phyloP scores from a whole-genome alignment of 164 flowering plant genomes.

The Aristolochia californica region DNA sequence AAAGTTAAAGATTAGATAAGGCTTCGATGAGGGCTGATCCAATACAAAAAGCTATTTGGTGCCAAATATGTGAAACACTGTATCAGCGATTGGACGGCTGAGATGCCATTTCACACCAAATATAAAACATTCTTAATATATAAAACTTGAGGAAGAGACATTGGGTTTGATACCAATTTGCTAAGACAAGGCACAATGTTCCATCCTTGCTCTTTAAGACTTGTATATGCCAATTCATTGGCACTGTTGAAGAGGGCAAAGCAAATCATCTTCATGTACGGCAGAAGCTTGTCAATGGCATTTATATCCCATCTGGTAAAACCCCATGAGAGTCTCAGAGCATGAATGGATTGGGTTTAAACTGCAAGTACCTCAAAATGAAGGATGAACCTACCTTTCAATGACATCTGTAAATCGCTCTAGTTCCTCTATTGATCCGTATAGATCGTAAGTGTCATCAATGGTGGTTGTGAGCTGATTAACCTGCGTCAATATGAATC shows the following conservation, averaged over 20 bases:
- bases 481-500: slow-evolving; percentile 1
- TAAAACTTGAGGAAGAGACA: too few relatives aligned
- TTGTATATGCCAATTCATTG: slow-evolving; percentile 1
- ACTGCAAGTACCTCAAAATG: neutral
- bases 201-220: neutral
- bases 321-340: too few relatives aligned
- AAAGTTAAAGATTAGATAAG: too few relatives aligned
- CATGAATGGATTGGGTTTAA: neutral
- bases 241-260: slow-evolving; percentile 1
- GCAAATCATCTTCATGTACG: neutral
- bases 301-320: neutral
- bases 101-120: too few relatives aligned
- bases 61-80: too few relatives aligned
- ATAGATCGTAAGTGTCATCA: slow-evolving; percentile 4
- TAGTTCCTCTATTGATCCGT: slow-evolving; percentile 1
- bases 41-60: too few relatives aligned
- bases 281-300: neutral
- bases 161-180: slow-evolving; percentile 1
- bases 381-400: neutral
- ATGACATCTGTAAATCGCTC: slow-evolving; percentile 3
- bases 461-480: neutral
- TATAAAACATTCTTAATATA: too few relatives aligned
- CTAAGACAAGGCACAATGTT: slow-evolving; percentile 1
- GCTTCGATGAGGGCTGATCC: too few relatives aligned
- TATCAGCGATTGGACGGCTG: too few relatives aligned